Evolutionary conservation across 306 rosid species (phyloP), one percentile per base, ranked within the genome.

Genomic region (Neltuma alba): DNA sequence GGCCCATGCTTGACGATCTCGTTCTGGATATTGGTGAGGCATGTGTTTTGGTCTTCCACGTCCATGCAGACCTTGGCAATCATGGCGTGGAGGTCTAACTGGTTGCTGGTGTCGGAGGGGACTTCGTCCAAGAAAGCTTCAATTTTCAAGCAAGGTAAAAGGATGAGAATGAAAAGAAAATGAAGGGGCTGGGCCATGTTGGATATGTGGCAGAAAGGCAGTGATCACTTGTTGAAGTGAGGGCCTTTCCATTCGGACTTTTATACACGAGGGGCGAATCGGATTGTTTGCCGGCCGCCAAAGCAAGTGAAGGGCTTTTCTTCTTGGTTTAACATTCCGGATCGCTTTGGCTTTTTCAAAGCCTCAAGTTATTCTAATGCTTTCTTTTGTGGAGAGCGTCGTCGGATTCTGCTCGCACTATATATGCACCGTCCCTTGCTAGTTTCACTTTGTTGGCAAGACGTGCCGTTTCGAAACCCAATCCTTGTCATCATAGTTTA

Each of bases 41-140:
- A 94, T 20, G 87, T 57, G 67, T 57, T 79, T 67, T 83, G 93
- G 80, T 92, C 85, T 62, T 86, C 83, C 1, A 90, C 48, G 64
- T 91, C 82, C 37, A 50, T 60, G 87, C 99, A 94, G 7, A 84
- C 86, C 87, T 89, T 91, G 30, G 81, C 72, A 61, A 94, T 84
- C 91, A 94, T 11, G 58, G 89, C 81, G 40, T 88, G 87, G 74
- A 81, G 34, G 79, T 82, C 87, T 40, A 40, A 3, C 62, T 85
- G 84, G 72, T 85, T 88, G 48, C 83, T 80, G 7, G 84, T 79
- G 15, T 84, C 77, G n/a, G 89, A 84, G 78, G 83, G 84, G 18
- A 41, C n/a, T 80, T 77, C 88, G 54, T 80, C 23, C 3, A 83
- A 77, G 47, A 75, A 72, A 67, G 82, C 87, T 31, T 83, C 71